phyloP scores from a whole-genome alignment of 148 eudicot species.

The Dysphania ambrosioides region DNA sequence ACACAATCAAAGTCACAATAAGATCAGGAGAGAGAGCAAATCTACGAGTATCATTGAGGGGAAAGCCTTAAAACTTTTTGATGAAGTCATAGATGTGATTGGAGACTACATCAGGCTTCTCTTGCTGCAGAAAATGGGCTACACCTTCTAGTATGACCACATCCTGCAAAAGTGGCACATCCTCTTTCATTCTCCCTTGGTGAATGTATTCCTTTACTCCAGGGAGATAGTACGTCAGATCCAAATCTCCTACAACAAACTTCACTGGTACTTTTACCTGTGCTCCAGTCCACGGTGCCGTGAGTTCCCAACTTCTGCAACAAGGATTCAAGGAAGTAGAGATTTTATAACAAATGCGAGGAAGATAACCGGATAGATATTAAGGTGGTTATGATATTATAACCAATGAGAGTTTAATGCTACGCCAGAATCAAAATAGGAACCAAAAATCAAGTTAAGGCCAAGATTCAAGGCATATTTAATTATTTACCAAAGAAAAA shows the following conservation, averaged over 20 bases:
- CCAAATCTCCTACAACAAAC: slow-evolving; percentile 32
- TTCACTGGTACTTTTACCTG: slow-evolving; percentile 32
- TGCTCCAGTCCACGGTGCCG: slow-evolving; percentile 32
- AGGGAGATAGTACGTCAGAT: slow-evolving; percentile 24
- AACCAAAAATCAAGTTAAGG: too few species aligned
- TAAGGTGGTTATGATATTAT: too few species aligned
- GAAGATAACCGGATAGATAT: too few species aligned
- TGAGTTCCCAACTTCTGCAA: slow-evolving; percentile 31
- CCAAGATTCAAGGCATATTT: too few species aligned
- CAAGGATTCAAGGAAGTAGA: not conserved
- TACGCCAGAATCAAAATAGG: too few species aligned
- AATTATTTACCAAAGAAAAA: too few species aligned
- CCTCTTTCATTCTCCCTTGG: slow-evolving; percentile 31
- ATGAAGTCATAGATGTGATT: slow-evolving; percentile 30
- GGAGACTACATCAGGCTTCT: slow-evolving; percentile 25
- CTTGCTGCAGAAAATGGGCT: slow-evolving; percentile 36
- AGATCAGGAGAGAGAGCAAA: too few species aligned
- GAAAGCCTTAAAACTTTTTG: slow-evolving; percentile 12
- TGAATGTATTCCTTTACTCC: slow-evolving; percentile 27
- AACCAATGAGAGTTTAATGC: too few species aligned
- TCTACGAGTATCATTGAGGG: too few species aligned
- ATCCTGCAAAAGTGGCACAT: slow-evolving; percentile 31
- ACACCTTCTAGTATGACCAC: slow-evolving; percentile 32
- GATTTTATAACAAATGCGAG: too few species aligned
- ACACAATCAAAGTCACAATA: too few species aligned